Conservation (phyloP, 2,329 filamentous ascomycete genomes). For the Talaromyces sp. region DNA sequence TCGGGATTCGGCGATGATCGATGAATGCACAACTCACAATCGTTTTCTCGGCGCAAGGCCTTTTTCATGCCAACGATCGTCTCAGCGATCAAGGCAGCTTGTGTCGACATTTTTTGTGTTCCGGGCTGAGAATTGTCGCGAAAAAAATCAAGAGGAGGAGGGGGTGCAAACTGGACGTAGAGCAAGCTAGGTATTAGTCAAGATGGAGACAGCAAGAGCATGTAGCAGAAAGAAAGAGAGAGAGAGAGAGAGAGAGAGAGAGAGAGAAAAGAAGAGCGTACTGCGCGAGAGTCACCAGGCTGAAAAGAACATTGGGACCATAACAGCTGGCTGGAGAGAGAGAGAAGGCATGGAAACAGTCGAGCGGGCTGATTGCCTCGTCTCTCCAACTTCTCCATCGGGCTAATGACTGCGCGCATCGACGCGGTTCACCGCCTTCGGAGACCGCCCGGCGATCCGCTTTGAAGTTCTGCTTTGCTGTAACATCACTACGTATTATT, state of each 20-base stretch:
- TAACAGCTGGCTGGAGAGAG: not conserved
- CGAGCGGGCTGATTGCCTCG: not conserved
- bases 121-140: not conserved
- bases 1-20: not conserved
- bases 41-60: slow-evolving; percentile 43
- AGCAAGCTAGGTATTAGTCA: not conserved
- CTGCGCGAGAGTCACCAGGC: not conserved
- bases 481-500: not conserved
- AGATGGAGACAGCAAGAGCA: not conserved
- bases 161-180: not conserved
- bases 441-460: not conserved
- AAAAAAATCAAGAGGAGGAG: not conserved
- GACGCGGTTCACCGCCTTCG: slow-evolving; percentile 11
- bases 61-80: slow-evolving; percentile 52
- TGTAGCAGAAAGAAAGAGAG: not conserved
- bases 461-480: not conserved
- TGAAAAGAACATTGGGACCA: not conserved
- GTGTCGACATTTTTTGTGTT: slow-evolving; percentile 35
- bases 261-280: not conserved
- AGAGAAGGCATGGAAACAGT: not conserved
- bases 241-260: not conserved
- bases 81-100: slow-evolving; percentile 44
- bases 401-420: slow-evolving; percentile 4
- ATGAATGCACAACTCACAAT: slow-evolving; percentile 28
- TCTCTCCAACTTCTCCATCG: not conserved